Base-by-base conservation (phyloP, 306 rosid species). In the Adenanthera pavonina region DNA sequence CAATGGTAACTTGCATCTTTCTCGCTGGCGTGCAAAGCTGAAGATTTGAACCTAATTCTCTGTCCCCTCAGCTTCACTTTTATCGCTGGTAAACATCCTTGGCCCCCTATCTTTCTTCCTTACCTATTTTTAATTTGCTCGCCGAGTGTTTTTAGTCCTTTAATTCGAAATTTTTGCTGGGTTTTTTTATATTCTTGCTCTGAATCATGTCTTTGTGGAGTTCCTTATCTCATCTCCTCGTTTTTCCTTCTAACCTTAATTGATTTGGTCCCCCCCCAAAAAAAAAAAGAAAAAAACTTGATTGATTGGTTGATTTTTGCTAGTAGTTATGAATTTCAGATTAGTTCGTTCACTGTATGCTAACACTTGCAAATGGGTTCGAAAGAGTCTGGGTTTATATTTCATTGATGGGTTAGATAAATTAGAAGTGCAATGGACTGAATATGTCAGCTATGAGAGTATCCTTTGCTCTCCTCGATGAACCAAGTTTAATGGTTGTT, bases 1-100 rank as follows among this genome's bases (percentile, higher is more conserved):
- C 68, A 11, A 30, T 30, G 7, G n/a, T 62, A n/a, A 62, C 41
- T 62, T 62, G 43, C 14, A 33, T 62, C 68, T 34, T 43, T 62
- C 68, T 62, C n/a, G 41, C 43, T 16, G 43, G 15, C 48, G 2
- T 66, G 10, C 47, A 36, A 38, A 66, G 30, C 71, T 15, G 71
- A 17, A 11, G 61, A 34, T 38, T 38, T 51, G 6, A 77, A n/a
- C 0, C 15, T 1, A 40, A 16, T 38, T 41, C 70, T 75, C 47
- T 36, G 33, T 5, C 65, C 52, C 69, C 25, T 52, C 75, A 38
- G 30, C 38, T 69, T 62, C 54, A 61, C 43, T 13, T 38, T 66
- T 48, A 38, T 66, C 43, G 0, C 48, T 17, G 77, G 84, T 80
- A 80, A 75, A 17, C 36, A 38, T 69, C 48, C 65, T 35, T 43